Conservation (phyloP, 2,329 filamentous ascomycete genomes). For the Epichloe sp. region DNA sequence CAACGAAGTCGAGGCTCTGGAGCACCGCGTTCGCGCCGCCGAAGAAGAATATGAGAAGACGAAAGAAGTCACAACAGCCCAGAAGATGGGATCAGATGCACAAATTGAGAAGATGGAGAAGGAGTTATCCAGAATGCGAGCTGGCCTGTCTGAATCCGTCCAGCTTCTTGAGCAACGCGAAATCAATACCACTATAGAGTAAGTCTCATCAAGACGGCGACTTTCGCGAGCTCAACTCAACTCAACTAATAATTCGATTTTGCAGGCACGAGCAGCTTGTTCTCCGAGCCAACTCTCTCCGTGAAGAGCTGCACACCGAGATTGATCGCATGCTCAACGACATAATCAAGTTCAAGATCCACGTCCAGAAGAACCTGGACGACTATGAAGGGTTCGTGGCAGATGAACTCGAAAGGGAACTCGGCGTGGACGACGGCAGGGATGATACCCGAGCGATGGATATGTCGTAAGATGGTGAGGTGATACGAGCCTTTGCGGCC, state of each 20-base stretch:
- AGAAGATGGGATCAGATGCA: slow-evolving; percentile 77
- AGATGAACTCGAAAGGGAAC: slow-evolving; percentile 79
- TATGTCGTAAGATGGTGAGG: slow-evolving; percentile 4
- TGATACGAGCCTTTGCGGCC: neutral
- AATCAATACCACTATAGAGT: slow-evolving; percentile 95
- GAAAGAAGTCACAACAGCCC: slow-evolving; percentile 71
- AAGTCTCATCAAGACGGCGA: slow-evolving; percentile 22
- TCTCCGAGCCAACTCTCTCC: slow-evolving; percentile 66
- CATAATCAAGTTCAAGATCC: slow-evolving; percentile 96
- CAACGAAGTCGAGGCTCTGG: slow-evolving; percentile 80
- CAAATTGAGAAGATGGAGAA: slow-evolving; percentile 99
- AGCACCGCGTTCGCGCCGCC: slow-evolving; percentile 75
- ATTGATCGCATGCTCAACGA: slow-evolving; percentile 94
- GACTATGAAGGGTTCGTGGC: slow-evolving; percentile 90
- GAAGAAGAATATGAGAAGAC: slow-evolving; percentile 92
- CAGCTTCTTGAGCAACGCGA: slow-evolving; percentile 88
- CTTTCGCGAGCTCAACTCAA: neutral
- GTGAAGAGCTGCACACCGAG: slow-evolving; percentile 97
- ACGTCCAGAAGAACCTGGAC: slow-evolving; percentile 83
- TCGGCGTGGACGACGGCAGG: slow-evolving; percentile 48
- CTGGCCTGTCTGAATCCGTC: slow-evolving; percentile 70
- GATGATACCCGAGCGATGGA: slow-evolving; percentile 42
- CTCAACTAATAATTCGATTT: neutral
- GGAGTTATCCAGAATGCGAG: slow-evolving; percentile 85
- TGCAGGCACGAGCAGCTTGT: slow-evolving; percentile 78